Base-by-base conservation (phyloP, 2,329 filamentous ascomycete genomes). In the Beauveria sp. region DNA sequence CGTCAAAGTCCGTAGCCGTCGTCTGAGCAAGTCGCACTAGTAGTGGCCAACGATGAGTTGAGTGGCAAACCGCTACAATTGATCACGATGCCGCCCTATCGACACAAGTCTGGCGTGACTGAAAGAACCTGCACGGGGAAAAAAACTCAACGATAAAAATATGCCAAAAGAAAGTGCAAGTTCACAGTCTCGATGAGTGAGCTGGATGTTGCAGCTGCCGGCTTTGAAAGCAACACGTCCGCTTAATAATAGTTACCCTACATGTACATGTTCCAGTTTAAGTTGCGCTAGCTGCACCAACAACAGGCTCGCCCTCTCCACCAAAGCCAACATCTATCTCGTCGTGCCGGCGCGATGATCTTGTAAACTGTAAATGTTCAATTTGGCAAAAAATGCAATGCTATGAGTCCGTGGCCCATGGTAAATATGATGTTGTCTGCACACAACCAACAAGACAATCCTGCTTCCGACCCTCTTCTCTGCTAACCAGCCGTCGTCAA, bases 401-500 rank as follows among this genome's bases (percentile, higher is more conserved):
- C 12, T 42, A 38, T 60, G 40, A 52, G 12, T 46, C 18, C n/a
- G 22, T 38, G 57, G 38, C 49, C 22, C 7, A 28, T 14, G 46
- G 24, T 18, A 50, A 10, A 50, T 28, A 9, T 8, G n/a, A 22
- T 24, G 31, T 10, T 9, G 42, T 52, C 28, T 34, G 22, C 16
- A 53, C 38, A 31, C 1, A 31, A 31, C 46, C 9, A 6, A 38
- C 12, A 38, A 38, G 12, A 16, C 14, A 38, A 16, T 38, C 12
- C 14, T 14, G 34, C 34, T 14, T 38, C 12, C 34, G 6, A 38
- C 1, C 10, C 20, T 28, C 4, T 28, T 14, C 26, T 22, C 24
- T 40, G 18, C 20, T 67, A 82, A 43, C 77, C 79, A 49, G 79
- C 80, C 69, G 79, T 79, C 10, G 79, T 80, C 67, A 82, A 64